phyloP scores from a whole-genome alignment of 148 eudicot species.

The Camellia sinensis region DNA sequence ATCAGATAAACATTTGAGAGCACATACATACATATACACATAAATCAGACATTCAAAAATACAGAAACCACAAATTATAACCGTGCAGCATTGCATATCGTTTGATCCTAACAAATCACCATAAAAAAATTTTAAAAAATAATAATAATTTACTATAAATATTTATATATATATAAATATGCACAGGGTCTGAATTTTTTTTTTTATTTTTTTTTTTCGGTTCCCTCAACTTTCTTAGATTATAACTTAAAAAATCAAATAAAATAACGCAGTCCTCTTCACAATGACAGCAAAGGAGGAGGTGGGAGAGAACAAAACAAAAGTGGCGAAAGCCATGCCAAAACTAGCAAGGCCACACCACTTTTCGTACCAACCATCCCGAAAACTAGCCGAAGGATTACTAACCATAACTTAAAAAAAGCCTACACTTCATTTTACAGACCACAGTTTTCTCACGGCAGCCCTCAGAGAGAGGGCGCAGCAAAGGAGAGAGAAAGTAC shows the following conservation, averaged over 20 bases:
- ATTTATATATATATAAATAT: no score
- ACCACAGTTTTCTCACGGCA: slow-evolving; percentile 16
- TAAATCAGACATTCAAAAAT: no score
- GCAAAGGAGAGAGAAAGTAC: neutral
- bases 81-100: no score
- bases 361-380: slow-evolving; percentile 35
- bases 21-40: no score
- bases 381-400: slow-evolving; percentile 16
- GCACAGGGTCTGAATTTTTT: no score
- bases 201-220: no score
- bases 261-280: neutral
- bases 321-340: slow-evolving; percentile 22
- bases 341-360: slow-evolving; percentile 17
- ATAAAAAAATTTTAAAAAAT: no score
- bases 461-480: neutral
- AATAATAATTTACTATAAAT: no score
- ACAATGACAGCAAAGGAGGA: slow-evolving; percentile 3
- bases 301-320: slow-evolving; percentile 27
- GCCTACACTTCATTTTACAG: slow-evolving; percentile 33
- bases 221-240: neutral
- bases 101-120: no score
- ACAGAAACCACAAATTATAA: no score
- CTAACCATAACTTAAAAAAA: slow-evolving; percentile 12
- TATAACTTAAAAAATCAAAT: neutral
- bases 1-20: no score